These are phyloP conservation scores for Podaxis mareebaensis DNA, from an alignment of 768 basidiomycete genomes.

Conservation along the genomic window DNA sequence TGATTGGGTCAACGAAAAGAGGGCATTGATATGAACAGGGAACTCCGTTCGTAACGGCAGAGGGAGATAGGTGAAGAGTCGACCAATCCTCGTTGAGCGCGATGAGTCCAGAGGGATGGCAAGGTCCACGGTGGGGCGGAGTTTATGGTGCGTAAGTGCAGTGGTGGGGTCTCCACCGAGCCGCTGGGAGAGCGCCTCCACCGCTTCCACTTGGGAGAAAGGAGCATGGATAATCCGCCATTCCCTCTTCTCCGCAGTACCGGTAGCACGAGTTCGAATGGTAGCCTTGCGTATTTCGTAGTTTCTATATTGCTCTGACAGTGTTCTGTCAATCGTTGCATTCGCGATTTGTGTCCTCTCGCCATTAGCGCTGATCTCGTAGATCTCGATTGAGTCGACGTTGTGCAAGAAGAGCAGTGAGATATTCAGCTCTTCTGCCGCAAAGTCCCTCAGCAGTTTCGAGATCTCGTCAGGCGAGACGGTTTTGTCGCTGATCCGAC, in stretches of 20 bases:
- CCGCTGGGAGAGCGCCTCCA: slow-evolving; percentile 25
- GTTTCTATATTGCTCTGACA: slow-evolving; percentile 17
- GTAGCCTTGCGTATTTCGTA: slow-evolving; percentile 17
- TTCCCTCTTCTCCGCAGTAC: slow-evolving; percentile 16
- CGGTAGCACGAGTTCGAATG: slow-evolving; percentile 2
- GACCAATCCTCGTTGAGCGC: slow-evolving; percentile 27
- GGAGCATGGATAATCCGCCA: slow-evolving; percentile 38
- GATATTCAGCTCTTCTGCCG: slow-evolving; percentile 38
- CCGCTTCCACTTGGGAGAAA: slow-evolving; percentile 27
- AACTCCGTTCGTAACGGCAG: slow-evolving; percentile 48
- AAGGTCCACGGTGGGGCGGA: slow-evolving; percentile 38
- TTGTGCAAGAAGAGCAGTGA: slow-evolving; percentile 45
- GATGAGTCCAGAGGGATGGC: slow-evolving; percentile 31
- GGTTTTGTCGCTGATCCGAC: slow-evolving; percentile 35
- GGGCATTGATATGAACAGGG: slow-evolving; percentile 44
- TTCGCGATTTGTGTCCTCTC: background rate
- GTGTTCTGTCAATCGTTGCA: slow-evolving; percentile 4
- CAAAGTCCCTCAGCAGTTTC: slow-evolving; percentile 41
- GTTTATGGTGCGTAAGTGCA: slow-evolving; percentile 39
- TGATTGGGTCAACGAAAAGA: slow-evolving; percentile 47
- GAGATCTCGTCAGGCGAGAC: slow-evolving; percentile 33
- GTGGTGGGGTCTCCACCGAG: slow-evolving; percentile 25
- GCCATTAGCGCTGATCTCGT: slow-evolving; percentile 34
- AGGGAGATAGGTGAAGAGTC: slow-evolving; percentile 51
- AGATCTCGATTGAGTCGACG: slow-evolving; percentile 39